phyloP scores from a whole-genome alignment of 139 green algal species.

The Spirogloea muscicola region DNA sequence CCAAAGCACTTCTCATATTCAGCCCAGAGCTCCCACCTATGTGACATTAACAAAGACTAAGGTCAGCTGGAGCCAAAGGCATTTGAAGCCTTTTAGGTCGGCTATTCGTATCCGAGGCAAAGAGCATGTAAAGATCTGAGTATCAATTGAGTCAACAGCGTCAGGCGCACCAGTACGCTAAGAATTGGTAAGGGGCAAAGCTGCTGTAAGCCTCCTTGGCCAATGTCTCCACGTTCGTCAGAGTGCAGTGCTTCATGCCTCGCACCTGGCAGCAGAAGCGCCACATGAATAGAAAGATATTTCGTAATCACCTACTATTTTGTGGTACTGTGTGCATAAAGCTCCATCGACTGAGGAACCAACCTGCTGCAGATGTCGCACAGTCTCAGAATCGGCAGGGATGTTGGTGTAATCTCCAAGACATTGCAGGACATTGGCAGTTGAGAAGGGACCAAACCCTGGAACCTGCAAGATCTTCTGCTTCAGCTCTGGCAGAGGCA shows the following conservation, averaged over 20 bases:
- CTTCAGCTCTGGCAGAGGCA: not conserved
- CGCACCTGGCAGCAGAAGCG: too few relatives aligned
- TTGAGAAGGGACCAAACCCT: slow-evolving; percentile 10
- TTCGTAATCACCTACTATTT: too few relatives aligned
- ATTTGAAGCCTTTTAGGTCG: not conserved
- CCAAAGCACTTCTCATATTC: slow-evolving; percentile 18
- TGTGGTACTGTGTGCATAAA: too few relatives aligned
- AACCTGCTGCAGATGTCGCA: slow-evolving; percentile 9
- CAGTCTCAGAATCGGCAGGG: slow-evolving; percentile 19
- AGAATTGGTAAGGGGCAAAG: slow-evolving; percentile 20
- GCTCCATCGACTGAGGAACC: too few relatives aligned
- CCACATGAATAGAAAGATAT: too few relatives aligned
- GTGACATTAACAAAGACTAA: not conserved
- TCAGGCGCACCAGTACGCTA: slow-evolving; percentile 18
- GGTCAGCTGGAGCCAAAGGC: not conserved
- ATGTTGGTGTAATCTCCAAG: slow-evolving; percentile 3
- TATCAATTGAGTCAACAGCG: not conserved
- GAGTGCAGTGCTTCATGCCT: not conserved
- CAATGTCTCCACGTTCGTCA: not conserved
- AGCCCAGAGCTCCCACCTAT: slow-evolving; percentile 5
- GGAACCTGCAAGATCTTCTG: not conserved
- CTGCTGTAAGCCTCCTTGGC: not conserved
- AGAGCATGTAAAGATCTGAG: not conserved
- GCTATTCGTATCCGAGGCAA: not conserved
- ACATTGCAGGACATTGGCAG: slow-evolving; percentile 7